phyloP scores from a whole-genome alignment of 2,329 filamentous ascomycete genomes.

The Aspergillus hortae region DNA sequence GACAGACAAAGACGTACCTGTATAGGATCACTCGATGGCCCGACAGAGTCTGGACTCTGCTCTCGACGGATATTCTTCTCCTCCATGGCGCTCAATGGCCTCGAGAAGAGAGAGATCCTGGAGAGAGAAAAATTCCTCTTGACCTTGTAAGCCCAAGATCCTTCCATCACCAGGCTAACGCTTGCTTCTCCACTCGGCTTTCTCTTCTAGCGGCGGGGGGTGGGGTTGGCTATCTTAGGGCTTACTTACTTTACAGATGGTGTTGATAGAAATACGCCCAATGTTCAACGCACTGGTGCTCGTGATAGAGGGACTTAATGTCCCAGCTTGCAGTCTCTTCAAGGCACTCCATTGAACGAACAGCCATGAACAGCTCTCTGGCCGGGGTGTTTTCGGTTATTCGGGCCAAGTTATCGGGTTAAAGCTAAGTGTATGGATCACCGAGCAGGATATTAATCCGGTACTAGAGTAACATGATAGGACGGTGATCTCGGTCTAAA shows the following conservation, averaged over 20 bases:
- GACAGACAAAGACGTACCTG: too few relatives aligned
- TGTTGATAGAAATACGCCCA: neutral
- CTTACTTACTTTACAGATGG: neutral
- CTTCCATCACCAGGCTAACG: neutral
- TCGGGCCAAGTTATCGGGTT: neutral
- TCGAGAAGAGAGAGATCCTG: too few relatives aligned
- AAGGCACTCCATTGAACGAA: too few relatives aligned
- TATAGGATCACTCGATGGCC: too few relatives aligned
- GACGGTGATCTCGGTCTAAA: neutral
- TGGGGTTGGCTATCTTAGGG: neutral
- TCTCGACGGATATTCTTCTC: neutral
- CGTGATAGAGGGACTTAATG: too few relatives aligned
- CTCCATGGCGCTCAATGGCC: neutral
- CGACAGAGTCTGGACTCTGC: neutral
- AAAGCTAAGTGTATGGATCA: neutral
- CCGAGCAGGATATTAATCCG: neutral
- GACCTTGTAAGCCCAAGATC: neutral
- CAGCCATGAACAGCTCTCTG: neutral
- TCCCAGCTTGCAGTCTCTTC: too few relatives aligned
- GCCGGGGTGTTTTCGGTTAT: neutral
- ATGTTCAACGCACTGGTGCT: neutral
- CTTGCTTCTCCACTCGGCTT: neutral
- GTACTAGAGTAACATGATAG: neutral
- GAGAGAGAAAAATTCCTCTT: too few relatives aligned
- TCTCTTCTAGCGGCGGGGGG: neutral